These are phyloP conservation scores for Penicillium sp. DNA, from an alignment of 2,329 filamentous ascomycete genomes.

Conservation along the genomic window DNA sequence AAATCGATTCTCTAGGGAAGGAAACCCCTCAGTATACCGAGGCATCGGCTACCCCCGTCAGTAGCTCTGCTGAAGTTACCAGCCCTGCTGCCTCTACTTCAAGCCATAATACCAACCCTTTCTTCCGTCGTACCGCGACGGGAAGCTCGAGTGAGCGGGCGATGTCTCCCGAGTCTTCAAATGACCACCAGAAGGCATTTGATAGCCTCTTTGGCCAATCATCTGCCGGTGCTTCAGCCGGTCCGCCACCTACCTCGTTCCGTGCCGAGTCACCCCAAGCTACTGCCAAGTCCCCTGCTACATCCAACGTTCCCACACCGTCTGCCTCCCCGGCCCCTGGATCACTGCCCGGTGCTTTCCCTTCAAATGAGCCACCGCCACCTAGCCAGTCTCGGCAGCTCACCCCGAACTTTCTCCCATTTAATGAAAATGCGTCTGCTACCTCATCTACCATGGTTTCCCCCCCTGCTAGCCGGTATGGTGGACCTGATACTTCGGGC, in stretches of 20 bases:
- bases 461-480: constrained; percentile 62
- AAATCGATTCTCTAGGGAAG: constrained; percentile 63
- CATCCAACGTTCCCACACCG: constrained; percentile 52
- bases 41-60: constrained; percentile 34
- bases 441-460: constrained; percentile 74
- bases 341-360: constrained; percentile 21
- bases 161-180: constrained; percentile 41
- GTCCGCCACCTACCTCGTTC: constrained; percentile 56
- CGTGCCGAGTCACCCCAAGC: constrained; percentile 47
- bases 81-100: constrained; percentile 60
- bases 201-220: constrained; percentile 80
- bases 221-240: constrained; percentile 45
- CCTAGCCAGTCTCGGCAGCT: constrained; percentile 71
- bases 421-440: constrained; percentile 62
- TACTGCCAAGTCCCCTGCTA: constrained; percentile 41
- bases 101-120: constrained; percentile 81
- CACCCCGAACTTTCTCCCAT: constrained; percentile 67
- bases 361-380: constrained; percentile 46
- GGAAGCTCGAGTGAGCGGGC: constrained; percentile 45
- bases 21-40: constrained; percentile 54
- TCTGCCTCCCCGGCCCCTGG: constrained; percentile 56
- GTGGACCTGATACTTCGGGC: constrained; percentile 46
- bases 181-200: constrained; percentile 62
- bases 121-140: constrained; percentile 66
- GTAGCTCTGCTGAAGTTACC: constrained; percentile 49